A percentile compares a stretch with the other conserved stretches of the same genome.
Evolutionary conservation across 495 filamentous ascomycete species (phyloP).

Genomic region (Extremus antarcticus): DNA sequence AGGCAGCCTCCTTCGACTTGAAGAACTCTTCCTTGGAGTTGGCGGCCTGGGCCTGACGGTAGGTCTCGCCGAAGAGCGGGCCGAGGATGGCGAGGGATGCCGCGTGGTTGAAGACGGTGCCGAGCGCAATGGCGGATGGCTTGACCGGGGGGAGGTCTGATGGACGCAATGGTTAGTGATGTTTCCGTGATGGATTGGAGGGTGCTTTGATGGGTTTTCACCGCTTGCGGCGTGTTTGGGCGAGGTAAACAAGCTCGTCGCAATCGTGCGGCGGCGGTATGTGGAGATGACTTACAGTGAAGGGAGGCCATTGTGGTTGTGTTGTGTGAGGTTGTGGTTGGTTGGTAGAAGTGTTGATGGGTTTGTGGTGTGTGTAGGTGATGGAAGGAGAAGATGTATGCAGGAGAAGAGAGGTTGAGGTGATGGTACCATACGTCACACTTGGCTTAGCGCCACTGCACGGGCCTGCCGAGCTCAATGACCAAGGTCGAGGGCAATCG

Average conservation of each 20-base stretch:
- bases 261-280: neutral
- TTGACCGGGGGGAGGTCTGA: slow-evolving; percentile 80
- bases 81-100: slow-evolving; percentile 68
- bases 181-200: neutral
- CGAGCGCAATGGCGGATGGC: slow-evolving; percentile 92
- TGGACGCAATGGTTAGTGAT: neutral
- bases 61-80: slow-evolving; percentile 89
- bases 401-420: neutral
- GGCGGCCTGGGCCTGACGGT: slow-evolving; percentile 80
- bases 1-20: slow-evolving; percentile 80
- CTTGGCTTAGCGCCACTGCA: too few relatives aligned
- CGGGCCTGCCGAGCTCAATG: too few relatives aligned
- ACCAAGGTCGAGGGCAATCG: neutral
- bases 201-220: neutral
- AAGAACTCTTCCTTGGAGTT: slow-evolving; percentile 95
- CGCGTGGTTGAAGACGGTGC: slow-evolving; percentile 88
- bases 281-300: slow-evolving; percentile 43
- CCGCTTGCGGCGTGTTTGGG: neutral
- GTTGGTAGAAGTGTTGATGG: neutral
- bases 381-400: neutral
- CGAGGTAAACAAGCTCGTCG: slow-evolving; percentile 1
- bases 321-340: neutral
- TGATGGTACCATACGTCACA: neutral
- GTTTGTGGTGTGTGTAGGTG: neutral
- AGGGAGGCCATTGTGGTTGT: slow-evolving; percentile 32